Evolutionary conservation across 768 basidiomycete genomes (phyloP), one percentile per base, ranked within the genome.

Genomic region (Phylloporus sp.): DNA sequence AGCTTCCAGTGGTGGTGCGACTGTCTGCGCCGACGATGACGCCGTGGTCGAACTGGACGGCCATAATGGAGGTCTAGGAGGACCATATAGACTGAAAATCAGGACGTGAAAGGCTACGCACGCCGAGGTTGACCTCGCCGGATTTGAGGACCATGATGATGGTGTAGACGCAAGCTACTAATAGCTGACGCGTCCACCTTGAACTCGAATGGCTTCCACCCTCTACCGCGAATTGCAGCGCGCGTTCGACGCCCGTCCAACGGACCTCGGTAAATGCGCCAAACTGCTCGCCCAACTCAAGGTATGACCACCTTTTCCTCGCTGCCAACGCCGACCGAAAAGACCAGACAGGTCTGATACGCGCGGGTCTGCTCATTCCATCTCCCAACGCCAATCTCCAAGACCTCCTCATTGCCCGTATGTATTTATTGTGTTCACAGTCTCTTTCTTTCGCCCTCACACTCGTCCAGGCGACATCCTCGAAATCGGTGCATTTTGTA

Each of bases 1-100:
- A 98, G 71, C 84, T 85, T 55, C 95, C 96, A 7, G 90, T 94
- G 0, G 96, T 97, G 50, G 95, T 99, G 49, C 95, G 80, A 78
- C 86, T 89, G 73, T 99, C 96, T 55, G 96, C 96, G 34, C 96
- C 96, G 51, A 98, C 82, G 57, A 99, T 84, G 49, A 99, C 96
- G 31, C 96, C 96, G 24, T 82, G 83, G 27, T 90, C 76, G 73
- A 99, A 99, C 60, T 93, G 90, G 53, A 98, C 94, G 44, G 96
- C 95, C 94, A 97, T 97, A 67, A 99, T 98, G 34, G 95, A 97
- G 46, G 95, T 99, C 91, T 97, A 58, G 6, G 48, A n/a, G 31
- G 38, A 20, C 9, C 11, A 26, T 32, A 31, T 42, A 23, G 20
- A 48, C 15, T n/a, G n/a, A n/a, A n/a, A 33, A 45, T 14, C 15